These are phyloP conservation scores for Fusarium sp. DNA, from an alignment of 2,329 filamentous ascomycete genomes.

Conservation along the genomic window DNA sequence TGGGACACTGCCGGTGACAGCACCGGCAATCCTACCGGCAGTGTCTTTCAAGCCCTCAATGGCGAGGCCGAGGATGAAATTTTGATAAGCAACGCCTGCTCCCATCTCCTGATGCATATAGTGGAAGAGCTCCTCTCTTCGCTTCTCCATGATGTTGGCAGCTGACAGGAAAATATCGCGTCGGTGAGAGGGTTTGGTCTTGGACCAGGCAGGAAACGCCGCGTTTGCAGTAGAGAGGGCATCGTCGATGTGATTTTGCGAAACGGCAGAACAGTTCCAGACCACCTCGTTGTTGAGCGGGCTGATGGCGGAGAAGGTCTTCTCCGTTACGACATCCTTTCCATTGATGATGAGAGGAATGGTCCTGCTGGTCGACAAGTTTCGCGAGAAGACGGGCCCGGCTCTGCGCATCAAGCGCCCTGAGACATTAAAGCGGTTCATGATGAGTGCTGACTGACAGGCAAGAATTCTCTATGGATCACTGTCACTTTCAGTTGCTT, in stretches of 20 bases:
- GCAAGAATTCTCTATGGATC: background rate
- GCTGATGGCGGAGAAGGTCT: constrained; percentile 12
- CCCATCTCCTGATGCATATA: constrained; percentile 29
- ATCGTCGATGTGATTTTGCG: constrained; percentile 5
- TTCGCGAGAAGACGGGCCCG: background rate
- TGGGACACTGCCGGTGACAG: constrained; percentile 47
- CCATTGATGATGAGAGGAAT: constrained; percentile 27
- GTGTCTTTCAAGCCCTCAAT: constrained; percentile 52
- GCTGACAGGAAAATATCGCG: constrained; percentile 24
- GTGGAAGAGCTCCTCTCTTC: background rate
- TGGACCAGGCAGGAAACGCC: constrained; percentile 17
- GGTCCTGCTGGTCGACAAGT: background rate
- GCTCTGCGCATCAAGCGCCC: background rate
- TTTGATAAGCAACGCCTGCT: constrained; percentile 14
- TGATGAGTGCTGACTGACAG: background rate
- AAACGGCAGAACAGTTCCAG: constrained; percentile 23
- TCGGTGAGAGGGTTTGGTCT: constrained; percentile 12
- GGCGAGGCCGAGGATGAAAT: constrained; percentile 50
- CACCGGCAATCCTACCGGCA: constrained; percentile 50
- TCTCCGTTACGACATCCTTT: constrained; percentile 13
- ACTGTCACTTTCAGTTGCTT: background rate
- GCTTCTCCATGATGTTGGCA: constrained; percentile 13
- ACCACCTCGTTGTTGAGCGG: constrained; percentile 17
- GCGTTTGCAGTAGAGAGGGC: constrained; percentile 7
- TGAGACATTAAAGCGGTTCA: background rate